Evolutionary conservation across 352 stramenopile genomes (phyloP), one percentile per base, ranked within the genome.

Genomic region (Globisporangium cederbergense): DNA sequence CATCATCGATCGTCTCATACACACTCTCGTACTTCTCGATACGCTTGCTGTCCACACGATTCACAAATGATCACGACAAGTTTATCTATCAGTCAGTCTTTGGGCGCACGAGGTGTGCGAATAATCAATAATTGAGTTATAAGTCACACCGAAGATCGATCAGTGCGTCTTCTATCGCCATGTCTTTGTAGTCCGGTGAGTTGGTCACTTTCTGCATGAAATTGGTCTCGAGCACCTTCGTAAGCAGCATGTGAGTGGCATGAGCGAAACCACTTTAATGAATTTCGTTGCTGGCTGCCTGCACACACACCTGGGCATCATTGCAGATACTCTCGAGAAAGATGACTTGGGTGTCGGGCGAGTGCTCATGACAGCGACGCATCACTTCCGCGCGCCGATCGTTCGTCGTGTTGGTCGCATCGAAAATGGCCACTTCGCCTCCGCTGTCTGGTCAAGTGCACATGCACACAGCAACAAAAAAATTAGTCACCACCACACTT

Each of bases 311-410:
- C 61, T 60, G 51, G 7, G 71, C 62, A 58, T 95, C 81, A 46
- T 95, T 75, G 69, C 86, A 95, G 53, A 97, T 87, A 43, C 73
- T 88, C 67, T 97, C 90, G 9, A 97, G 65, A 65, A 96, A 92
- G 34, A 97, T 78, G 11, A 91, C 69, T 28, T 81, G 78, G 56
- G 74, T 62, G 20, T 74, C 73, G 5, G 58, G 28, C 1, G 66
- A 71, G 56, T 71, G 67, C 9, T 61, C 46, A 36, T 52, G 52
- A 45, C 68, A 75, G 42, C 62, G 59, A 2, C 69, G 64, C 25
- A 75, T 60, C 22, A 81, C 66, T 43, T 66, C 60, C 3, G 51
- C 49, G 4, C 75, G 67, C 5, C 77, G 71, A 25, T 81, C 67
- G 57, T 70, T 64, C 13, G 81, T 92, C 52, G 83, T 87, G 71